Evolutionary conservation across 306 rosid species (phyloP), one percentile per base, ranked within the genome.

Genomic region (Canavalia ensiformis): DNA sequence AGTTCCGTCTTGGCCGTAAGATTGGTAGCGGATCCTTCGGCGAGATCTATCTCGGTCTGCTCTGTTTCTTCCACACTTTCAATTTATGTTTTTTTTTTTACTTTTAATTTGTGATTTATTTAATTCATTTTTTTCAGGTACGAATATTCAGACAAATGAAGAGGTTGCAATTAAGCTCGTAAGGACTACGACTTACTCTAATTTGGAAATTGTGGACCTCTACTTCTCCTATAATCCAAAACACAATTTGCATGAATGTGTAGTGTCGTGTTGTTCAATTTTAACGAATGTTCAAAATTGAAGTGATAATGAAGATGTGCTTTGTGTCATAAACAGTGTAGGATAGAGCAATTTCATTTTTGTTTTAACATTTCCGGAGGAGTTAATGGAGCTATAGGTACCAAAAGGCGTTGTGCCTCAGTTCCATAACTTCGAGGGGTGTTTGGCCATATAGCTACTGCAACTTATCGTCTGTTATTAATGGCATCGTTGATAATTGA

Each of bases 21-120:
- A 90, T 95, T 86, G 99, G 99, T n/a, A 91, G 99, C 47, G 99
- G 99, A 86, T 93, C 98, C 64, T 95, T 93, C 76, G 99, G 99
- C 69, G 98, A 93, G 95, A 95, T 95, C 91, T 95, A 91, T 85
- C 95, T 93, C 63, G 99, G 99, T 81, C 79, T 49, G 30, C 73
- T 72, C 29, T 81, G 4, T 37, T 18, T 81, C 63, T 51, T 11
- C 37, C 6, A 66, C 39, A 44, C 62, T 67, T 7, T 34, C 30
- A 29, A 29, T 25, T 9, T 51, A 33, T 66, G 2, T 2, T 5
- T 35, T 56, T 78, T 68, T 9, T 45, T 56, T 78, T 68, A 10
- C 46, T 62, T 41, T 58, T 33, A 42, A 41, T 45, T 75, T 13
- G 3, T 42, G 1, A 18, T 37, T 39, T 51, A 18, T 3, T 51